Evolutionary conservation across 345 rosid genomes (phyloP).

Genomic region (Sonneratia caseolaris): DNA sequence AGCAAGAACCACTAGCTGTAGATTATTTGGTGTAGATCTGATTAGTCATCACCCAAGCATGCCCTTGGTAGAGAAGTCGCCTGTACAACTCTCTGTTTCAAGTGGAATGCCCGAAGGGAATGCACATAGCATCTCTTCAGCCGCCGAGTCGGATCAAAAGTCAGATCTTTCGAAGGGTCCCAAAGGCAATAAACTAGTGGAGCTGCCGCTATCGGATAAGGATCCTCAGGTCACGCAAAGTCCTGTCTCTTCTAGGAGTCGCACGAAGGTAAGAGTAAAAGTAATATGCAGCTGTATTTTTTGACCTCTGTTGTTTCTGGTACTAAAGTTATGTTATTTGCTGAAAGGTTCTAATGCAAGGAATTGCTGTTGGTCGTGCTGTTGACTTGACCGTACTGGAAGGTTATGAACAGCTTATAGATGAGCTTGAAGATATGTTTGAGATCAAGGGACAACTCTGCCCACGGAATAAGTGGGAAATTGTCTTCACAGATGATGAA

Average conservation of each 20-base stretch:
- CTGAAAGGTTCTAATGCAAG: constrained; percentile 83
- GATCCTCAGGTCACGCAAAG: constrained; percentile 57
- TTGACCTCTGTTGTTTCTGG: constrained; percentile 1
- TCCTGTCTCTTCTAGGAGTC: constrained; percentile 45
- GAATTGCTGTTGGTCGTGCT: constrained; percentile 81
- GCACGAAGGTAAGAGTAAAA: constrained; percentile 52
- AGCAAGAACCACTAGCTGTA: constrained; percentile 33
- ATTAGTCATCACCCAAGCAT: constrained; percentile 27
- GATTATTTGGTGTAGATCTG: constrained; percentile 74
- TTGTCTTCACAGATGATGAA: constrained; percentile 83
- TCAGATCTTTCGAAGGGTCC: constrained; percentile 38
- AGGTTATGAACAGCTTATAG: constrained; percentile 62
- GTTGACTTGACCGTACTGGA: constrained; percentile 53
- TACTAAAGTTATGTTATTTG: not conserved
- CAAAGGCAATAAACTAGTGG: constrained; percentile 48
- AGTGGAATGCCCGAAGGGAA: constrained; percentile 29
- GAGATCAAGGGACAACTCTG: constrained; percentile 58
- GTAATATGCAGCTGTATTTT: not conserved
- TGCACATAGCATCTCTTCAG: constrained; percentile 13
- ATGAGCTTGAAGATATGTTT: constrained; percentile 72
- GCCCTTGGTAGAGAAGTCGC: constrained; percentile 25
- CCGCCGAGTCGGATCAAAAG: constrained; percentile 44
- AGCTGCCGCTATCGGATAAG: constrained; percentile 34
- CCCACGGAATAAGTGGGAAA: constrained; percentile 60
- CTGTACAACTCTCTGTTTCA: constrained; percentile 20